These are phyloP conservation scores for Ophiognomonia clavigignenti-juglandacearum DNA, from an alignment of 2,329 filamentous ascomycete genomes.

Conservation along the genomic window DNA sequence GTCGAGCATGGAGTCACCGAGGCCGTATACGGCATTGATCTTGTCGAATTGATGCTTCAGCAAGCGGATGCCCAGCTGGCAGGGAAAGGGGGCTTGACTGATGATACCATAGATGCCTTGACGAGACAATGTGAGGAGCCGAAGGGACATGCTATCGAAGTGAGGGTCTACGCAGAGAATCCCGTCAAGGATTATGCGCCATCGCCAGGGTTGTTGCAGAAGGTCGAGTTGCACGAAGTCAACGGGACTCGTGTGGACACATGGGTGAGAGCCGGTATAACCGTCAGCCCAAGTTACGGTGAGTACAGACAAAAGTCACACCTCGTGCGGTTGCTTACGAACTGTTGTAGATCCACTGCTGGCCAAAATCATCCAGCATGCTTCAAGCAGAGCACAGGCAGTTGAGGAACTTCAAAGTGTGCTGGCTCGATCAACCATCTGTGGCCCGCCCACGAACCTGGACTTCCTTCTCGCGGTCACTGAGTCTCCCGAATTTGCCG, in stretches of 20 bases:
- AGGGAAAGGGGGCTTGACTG: conserved; percentile 17
- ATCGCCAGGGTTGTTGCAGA: conserved; percentile 52
- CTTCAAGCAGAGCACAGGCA: conserved; percentile 31
- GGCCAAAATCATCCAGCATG: conserved; percentile 55
- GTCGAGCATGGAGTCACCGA: conserved; percentile 79
- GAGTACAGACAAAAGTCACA: conserved; percentile 1
- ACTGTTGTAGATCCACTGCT: conserved; percentile 44
- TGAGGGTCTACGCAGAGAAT: conserved; percentile 41
- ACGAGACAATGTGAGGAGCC: conserved; percentile 14
- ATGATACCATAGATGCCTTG: conserved; percentile 13
- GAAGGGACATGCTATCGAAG: conserved; percentile 32
- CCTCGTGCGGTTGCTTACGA: background rate
- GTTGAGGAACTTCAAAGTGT: conserved; percentile 38
- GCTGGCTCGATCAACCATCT: conserved; percentile 40
- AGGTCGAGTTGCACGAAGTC: conserved; percentile 48
- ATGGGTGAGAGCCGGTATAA: conserved; percentile 55
- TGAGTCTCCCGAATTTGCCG: conserved; percentile 36
- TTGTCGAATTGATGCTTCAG: conserved; percentile 52
- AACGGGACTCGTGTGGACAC: conserved; percentile 54
- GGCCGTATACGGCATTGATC: conserved; percentile 68
- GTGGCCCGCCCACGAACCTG: conserved; percentile 52
- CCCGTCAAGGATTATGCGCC: conserved; percentile 55
- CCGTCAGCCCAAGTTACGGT: conserved; percentile 54
- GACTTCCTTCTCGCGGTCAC: conserved; percentile 50
- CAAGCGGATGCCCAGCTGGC: conserved; percentile 28